Percentiles rank a stretch among this genome's conserved stretches.
These are phyloP conservation scores for Tetrapisispora fleetii DNA, from an alignment of 805 yeast genomes.

Conservation along the genomic window DNA sequence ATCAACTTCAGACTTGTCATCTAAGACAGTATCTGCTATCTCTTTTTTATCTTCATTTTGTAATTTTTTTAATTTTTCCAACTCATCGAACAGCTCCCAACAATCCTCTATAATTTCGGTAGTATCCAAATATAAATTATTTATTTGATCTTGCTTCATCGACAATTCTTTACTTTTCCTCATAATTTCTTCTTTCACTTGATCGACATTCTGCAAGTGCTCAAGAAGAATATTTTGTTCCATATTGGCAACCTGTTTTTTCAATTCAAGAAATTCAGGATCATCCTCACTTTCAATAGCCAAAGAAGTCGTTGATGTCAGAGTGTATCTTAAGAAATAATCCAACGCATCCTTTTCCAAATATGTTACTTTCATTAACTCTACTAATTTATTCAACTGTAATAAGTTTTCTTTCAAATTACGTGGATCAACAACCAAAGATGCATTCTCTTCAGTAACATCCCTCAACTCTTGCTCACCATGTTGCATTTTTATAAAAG, in stretches of 20 bases:
- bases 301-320: conserved; percentile 15
- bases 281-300: conserved; percentile 18
- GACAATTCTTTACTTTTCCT: conserved; percentile 11
- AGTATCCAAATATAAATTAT: conserved; percentile 16
- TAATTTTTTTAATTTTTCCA: conserved; percentile 10
- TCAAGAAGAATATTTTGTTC: conserved; percentile 12
- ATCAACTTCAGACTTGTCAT: conserved; percentile 2
- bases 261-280: conserved; percentile 13
- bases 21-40: conserved; percentile 1
- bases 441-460: background rate
- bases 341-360: conserved; percentile 27
- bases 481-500: conserved; percentile 6
- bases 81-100: conserved; percentile 13
- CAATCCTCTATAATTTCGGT: conserved; percentile 21
- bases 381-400: conserved; percentile 16
- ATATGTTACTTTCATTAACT: conserved; percentile 17
- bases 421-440: conserved; percentile 10
- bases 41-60: conserved; percentile 6
- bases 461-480: background rate
- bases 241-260: conserved; percentile 14
- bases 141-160: conserved; percentile 15
- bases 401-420: conserved; percentile 10
- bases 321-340: conserved; percentile 22
- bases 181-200: conserved; percentile 11
- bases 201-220: conserved; percentile 14